Conservation (phyloP, 2,329 filamentous ascomycete genomes). For the Penicillium sp. region DNA sequence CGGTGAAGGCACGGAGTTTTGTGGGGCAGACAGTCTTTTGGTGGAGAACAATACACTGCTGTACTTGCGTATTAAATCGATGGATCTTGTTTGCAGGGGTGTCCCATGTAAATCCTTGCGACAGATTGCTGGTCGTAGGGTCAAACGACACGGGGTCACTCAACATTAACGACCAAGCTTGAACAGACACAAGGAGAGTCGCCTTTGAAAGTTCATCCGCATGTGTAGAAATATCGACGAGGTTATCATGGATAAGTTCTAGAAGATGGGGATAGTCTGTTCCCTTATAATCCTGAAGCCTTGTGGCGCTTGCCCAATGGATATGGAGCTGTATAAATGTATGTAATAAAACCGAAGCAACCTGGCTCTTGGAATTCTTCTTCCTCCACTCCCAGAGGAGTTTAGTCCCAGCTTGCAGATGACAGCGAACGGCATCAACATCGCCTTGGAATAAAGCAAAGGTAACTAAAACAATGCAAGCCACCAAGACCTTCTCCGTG, state of each 20-base stretch:
- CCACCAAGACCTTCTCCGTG: not conserved
- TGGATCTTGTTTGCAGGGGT: not conserved
- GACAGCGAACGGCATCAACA: not conserved
- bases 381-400: slow-evolving; percentile 5
- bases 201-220: not conserved
- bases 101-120: not conserved
- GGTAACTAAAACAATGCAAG: slow-evolving; percentile 4
- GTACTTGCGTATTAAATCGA: not conserved
- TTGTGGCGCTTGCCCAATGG: slow-evolving; percentile 3
- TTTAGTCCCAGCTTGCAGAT: slow-evolving; percentile 4
- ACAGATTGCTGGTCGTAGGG: not conserved
- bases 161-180: not conserved
- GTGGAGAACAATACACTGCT: not conserved
- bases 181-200: not conserved
- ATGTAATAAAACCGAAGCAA: not conserved
- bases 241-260: slow-evolving; percentile 1
- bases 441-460: slow-evolving; percentile 4
- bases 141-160: not conserved
- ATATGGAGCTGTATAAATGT: slow-evolving; percentile 8
- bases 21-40: not conserved
- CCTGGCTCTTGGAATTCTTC: not conserved
- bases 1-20: not conserved
- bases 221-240: not conserved
- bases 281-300: not conserved
- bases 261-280: not conserved